Evolutionary conservation across 495 filamentous ascomycete species (phyloP), one percentile per base, ranked within the genome.

Genomic region (Physcia stellaris): DNA sequence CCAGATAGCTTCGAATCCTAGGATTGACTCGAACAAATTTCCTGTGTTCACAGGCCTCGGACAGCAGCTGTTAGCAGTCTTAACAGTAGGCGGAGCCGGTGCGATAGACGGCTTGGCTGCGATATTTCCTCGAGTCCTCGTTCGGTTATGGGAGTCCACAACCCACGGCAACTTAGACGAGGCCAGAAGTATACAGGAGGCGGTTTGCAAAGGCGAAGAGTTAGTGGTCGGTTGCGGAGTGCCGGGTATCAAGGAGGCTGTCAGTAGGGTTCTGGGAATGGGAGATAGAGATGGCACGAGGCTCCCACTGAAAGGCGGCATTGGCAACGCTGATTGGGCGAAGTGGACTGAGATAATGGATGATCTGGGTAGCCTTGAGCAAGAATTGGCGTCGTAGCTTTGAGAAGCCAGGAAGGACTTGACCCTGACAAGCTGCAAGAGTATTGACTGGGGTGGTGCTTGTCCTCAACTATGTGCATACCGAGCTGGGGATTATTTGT

Each of bases 101-200:
- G 69, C 73, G 1, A 79, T 81, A 37, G 77, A 80, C 41, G 77
- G 75, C 4, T 57, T 75, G 24, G 70, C 75, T 0, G 73, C 65
- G 0, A 67, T 76, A 55, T 80, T 69, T 52, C 77, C 77, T 3
- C 69, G 68, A 41, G 67, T 61, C 0, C 66, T 79, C 0, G 70
- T 77, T 10, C 49, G 59, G 16, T 50, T 81, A 2, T 75, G 68
- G 48, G 45, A 49, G 9, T 41, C 45, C 18, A 52, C 52, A 3
- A 63, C 73, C 51, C 52, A 68, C 17, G 56, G 13, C 6, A 10
- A 35, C n/a, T n/a, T 35, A 18, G 3, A 5, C 3, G 33, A 9
- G 16, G 33, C 33, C 5, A 35, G 59, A 6, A 35, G 47, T 6
- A 39, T 80, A 50, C 76, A 80, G 58, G 78, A 61, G 39, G 58